Evolutionary conservation across 2,329 filamentous ascomycete genomes (phyloP).

Genomic region (Phialophora tarda): DNA sequence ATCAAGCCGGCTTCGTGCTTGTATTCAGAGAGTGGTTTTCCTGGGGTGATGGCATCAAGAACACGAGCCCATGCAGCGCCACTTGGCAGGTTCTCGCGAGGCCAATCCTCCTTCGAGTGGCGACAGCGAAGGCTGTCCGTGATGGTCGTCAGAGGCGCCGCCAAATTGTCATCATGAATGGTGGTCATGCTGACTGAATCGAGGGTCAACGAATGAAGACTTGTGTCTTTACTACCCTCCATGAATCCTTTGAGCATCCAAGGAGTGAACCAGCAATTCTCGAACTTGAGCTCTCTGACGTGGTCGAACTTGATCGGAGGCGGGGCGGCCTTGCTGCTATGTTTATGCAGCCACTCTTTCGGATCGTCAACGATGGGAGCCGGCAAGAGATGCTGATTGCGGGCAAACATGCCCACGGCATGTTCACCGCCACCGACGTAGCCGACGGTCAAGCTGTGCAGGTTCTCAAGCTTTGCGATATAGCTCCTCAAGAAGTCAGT

Average conservation of each 20-base stretch:
- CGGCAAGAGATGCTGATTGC: constrained; percentile 67
- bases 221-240: constrained; percentile 53
- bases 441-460: constrained; percentile 67
- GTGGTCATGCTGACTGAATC: constrained; percentile 70
- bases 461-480: constrained; percentile 55
- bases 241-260: constrained; percentile 61
- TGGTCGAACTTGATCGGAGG: constrained; percentile 60
- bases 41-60: constrained; percentile 58
- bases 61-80: constrained; percentile 58
- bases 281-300: constrained; percentile 65
- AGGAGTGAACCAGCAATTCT: constrained; percentile 72
- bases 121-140: constrained; percentile 26
- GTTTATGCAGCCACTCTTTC: constrained; percentile 25
- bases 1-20: constrained; percentile 43
- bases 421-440: constrained; percentile 73
- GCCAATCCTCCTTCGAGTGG: constrained; percentile 41
- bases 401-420: constrained; percentile 64
- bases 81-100: constrained; percentile 46
- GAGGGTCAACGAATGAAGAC: constrained; percentile 61
- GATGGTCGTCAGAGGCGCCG: constrained; percentile 21
- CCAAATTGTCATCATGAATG: constrained; percentile 38
- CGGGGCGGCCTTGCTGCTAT: constrained; percentile 22
- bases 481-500: constrained; percentile 59
- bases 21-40: constrained; percentile 47
- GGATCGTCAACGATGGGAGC: constrained; percentile 52